Base-by-base conservation (phyloP, 768 basidiomycete genomes). In the Coprinopsis sp. region DNA sequence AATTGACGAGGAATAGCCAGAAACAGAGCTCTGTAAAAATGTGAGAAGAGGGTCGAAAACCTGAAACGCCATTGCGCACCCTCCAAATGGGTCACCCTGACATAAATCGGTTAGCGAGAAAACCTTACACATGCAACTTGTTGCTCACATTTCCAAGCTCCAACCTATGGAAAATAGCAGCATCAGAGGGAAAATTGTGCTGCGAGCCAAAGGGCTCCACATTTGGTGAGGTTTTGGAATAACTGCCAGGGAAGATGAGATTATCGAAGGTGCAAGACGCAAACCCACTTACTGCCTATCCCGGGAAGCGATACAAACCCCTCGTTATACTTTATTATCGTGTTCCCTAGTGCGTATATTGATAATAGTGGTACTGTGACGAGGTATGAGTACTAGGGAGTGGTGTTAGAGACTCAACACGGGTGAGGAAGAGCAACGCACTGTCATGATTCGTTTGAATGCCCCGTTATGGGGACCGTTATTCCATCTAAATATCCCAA, bases 361-460 rank as follows among this genome's bases (percentile, higher is more conserved):
- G 74, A 64, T 57, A 86, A 65, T 27, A 83, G 56, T 1, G 88
- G 88, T 51, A 90, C 58, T 31, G 72, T 75, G 46, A 79, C 36
- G 19, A 88, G 57, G 56, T 90, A 90, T 2, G 84, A 77, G 60
- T 89, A 90, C 86, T 90, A 51, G 5, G 18, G 19, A 8, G 10
- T 34, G 52, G 22, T 46, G 46, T 34, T 39, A 40, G 44, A 42
- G 29, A 25, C 21, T 33, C 5, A 4, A 22, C 3, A 23, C 11
- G 37, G 3, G 19, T 11, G 42, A 33, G 16, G 11, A 8, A 23
- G 19, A 11, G 11, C 18, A n/a, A 61, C 78, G 46, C 50, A 89
- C 87, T 29, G 86, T 91, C 89, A 91, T 91, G 59, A 91, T 58
- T 22, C 90, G 79, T 63, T 88, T 91, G 68, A 91, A 91, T 3